phyloP scores from a whole-genome alignment of 1,284 basidiomycete genomes.

The Stereum hirsutum region DNA sequence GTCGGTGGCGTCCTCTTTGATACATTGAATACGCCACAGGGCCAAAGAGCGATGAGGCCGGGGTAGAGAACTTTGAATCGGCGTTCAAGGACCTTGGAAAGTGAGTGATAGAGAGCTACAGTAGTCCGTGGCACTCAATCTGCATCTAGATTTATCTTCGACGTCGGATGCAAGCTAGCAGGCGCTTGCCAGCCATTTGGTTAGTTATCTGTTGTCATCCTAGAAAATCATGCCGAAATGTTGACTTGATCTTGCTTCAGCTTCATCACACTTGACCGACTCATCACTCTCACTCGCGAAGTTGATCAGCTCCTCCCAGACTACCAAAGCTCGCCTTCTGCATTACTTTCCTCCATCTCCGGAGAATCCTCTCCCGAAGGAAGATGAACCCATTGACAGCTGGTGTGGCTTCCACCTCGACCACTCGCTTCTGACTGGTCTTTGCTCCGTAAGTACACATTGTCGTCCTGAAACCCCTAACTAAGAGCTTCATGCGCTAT shows the following conservation, averaged over 20 bases:
- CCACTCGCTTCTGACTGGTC: conserved; percentile 82
- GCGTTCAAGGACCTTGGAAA: conserved; percentile 79
- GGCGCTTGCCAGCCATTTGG: conserved; percentile 83
- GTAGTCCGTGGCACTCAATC: neutral
- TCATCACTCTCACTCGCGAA: conserved; percentile 52
- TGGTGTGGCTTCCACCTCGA: conserved; percentile 82
- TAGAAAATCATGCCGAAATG: conserved; percentile 5
- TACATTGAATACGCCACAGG: conserved; percentile 30
- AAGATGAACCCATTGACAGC: conserved; percentile 65
- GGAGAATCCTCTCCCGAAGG: conserved; percentile 23
- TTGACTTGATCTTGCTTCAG: conserved; percentile 27
- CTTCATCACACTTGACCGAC: conserved; percentile 53
- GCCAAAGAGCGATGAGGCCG: conserved; percentile 51
- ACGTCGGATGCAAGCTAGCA: conserved; percentile 74
- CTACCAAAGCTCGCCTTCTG: conserved; percentile 77
- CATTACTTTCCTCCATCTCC: conserved; percentile 80
- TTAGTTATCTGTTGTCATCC: conserved; percentile 21
- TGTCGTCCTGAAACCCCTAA: conserved; percentile 11
- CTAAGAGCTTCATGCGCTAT: conserved; percentile 27
- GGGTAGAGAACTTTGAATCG: conserved; percentile 69
- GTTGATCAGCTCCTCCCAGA: conserved; percentile 58
- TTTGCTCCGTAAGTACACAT: conserved; percentile 61
- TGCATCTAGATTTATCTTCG: conserved; percentile 58
- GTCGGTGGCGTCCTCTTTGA: neutral
- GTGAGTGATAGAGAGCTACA: conserved; percentile 25